Evolutionary conservation across 1,284 basidiomycete species (phyloP), one percentile per base, ranked within the genome.

Genomic region (Prillingera fragicola): DNA sequence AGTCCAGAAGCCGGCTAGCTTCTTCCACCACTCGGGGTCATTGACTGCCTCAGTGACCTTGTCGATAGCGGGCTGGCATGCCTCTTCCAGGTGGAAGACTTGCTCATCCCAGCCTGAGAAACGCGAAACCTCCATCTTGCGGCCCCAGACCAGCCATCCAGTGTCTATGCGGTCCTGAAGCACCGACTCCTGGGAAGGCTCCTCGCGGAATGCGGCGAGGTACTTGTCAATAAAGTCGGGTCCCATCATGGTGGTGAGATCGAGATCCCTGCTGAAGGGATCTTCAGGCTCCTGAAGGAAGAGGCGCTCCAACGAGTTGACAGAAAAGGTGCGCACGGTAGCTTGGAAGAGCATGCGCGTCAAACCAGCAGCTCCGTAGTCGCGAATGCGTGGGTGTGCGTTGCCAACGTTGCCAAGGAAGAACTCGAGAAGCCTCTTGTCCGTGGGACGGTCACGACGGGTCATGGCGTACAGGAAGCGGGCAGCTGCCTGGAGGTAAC

Each of bases 71-170:
- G 79, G 70, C 34, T 72, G 62, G 1, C 87, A 88, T 1, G 70
- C 69, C 2, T 67, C 31, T 41, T 92, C 86, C 82, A 89, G 89
- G 4, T 65, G 47, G 48, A 83, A 76, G 1, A 77, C 67, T 13
- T 75, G 68, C n/a, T 73, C 71, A 29, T 75, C 75, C 41, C 74
- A 78, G 7, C 70, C 59, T 57, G 77, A 60, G 50, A 75, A 59
- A 5, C 68, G 66, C 60, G 91, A 89, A 24, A 79, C 87, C 60
- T 83, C 82, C 45, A 90, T 75, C 28, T 74, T 75, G 36, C 80
- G 71, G 26, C 80, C 76, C 90, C 92, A 96, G 1, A 82, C 75
- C 39, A 97, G 72, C 77, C 94, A 96, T 1, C 92, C 94, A 2
- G 84, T 86, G 36, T 76, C 73, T 18, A 84, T 73, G 64, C 90